A percentile compares a stretch with the other conserved stretches of the same genome.
These are phyloP conservation scores for Oryza coarctata DNA, from an alignment of 176 grass and related monocot species.

Conservation along the genomic window DNA sequence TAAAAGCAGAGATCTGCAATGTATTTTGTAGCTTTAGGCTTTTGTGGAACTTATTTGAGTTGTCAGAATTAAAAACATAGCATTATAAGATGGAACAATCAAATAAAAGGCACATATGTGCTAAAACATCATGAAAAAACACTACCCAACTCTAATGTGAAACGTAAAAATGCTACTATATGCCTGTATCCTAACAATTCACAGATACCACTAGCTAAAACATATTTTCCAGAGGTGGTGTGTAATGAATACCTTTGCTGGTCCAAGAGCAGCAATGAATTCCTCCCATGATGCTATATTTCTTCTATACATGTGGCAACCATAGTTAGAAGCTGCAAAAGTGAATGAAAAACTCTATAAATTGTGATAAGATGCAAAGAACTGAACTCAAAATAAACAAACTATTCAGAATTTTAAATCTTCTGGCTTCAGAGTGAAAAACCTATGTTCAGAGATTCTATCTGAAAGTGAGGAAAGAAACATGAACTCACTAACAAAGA, in stretches of 20 bases:
- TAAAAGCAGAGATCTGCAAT: neutral
- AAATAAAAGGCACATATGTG: neutral
- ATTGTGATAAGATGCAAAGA: neutral
- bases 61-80: neutral
- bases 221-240: neutral
- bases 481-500: conserved; percentile 3
- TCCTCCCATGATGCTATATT: neutral
- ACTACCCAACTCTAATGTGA: neutral
- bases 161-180: neutral
- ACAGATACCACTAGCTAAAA: neutral
- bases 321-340: conserved; percentile 26
- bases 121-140: neutral
- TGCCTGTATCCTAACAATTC: neutral
- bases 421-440: conserved; percentile 11
- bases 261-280: neutral
- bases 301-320: neutral
- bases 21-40: neutral
- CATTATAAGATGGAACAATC: neutral
- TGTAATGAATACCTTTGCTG: conserved; percentile 26
- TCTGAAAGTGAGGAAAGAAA: neutral
- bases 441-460: neutral
- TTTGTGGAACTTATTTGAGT: neutral
- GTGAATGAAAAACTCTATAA: neutral
- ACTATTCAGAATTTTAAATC: neutral
- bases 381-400: neutral